Conservation (phyloP, 805 yeast species). For the Danielia reshetovae region DNA sequence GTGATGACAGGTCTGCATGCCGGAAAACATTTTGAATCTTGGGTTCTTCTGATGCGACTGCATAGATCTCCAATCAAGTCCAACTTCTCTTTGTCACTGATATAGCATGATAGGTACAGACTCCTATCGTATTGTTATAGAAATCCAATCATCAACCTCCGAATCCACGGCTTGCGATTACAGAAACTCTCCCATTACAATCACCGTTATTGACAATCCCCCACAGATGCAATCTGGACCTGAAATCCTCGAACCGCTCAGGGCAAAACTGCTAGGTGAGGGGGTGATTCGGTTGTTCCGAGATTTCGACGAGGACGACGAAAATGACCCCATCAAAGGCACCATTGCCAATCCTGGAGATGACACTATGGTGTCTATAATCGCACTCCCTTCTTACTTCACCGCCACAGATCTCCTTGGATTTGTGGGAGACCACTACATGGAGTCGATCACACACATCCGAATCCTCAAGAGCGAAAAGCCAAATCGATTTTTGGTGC, state of each 20-base stretch:
- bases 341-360: constrained; percentile 35
- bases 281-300: constrained; percentile 71
- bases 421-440: constrained; percentile 63
- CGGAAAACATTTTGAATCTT: too few species aligned
- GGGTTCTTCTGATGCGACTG: too few species aligned
- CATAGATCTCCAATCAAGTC: too few species aligned
- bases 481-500: constrained; percentile 68
- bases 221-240: neutral
- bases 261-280: constrained; percentile 63
- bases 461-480: constrained; percentile 64
- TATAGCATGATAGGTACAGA: constrained; percentile 41
- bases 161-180: constrained; percentile 22
- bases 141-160: constrained; percentile 13
- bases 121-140: constrained; percentile 34
- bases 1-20: too few species aligned
- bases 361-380: constrained; percentile 67
- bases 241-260: constrained; percentile 40
- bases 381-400: constrained; percentile 86
- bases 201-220: constrained; percentile 25
- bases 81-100: too few species aligned
- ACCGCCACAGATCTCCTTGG: constrained; percentile 81
- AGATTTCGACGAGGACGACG: constrained; percentile 39
- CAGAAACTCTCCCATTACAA: constrained; percentile 26
- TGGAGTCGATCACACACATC: constrained; percentile 60
- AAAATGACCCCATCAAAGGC: constrained; percentile 6